Evolutionary conservation across 2,329 filamentous ascomycete genomes (phyloP).

Genomic region (Trichoderma sp.): DNA sequence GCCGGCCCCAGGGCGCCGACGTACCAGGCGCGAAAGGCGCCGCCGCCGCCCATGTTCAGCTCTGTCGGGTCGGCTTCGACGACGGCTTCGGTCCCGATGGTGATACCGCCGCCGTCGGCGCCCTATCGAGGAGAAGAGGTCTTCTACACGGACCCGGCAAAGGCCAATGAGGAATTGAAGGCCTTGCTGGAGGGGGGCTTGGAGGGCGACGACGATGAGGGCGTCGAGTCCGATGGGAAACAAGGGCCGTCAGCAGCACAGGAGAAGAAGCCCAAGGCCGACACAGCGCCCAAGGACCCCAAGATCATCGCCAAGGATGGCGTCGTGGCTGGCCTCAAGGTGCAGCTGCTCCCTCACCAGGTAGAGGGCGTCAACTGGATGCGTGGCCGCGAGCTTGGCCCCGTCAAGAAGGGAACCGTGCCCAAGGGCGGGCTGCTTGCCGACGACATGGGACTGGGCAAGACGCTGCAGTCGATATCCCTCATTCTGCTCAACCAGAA

Average conservation of each 20-base stretch:
- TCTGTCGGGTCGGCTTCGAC: constrained; percentile 38
- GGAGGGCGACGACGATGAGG: constrained; percentile 68
- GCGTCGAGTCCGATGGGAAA: constrained; percentile 35
- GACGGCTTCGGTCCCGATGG: constrained; percentile 23
- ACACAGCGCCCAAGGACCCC: constrained; percentile 32
- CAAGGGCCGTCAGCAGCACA: constrained; percentile 19
- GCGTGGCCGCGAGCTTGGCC: constrained; percentile 85
- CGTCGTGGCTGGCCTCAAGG: constrained; percentile 74
- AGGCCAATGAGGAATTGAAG: constrained; percentile 77
- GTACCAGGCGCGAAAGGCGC: constrained; percentile 51
- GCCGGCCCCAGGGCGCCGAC: constrained; percentile 52
- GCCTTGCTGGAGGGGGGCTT: constrained; percentile 79
- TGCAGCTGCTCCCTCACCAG: constrained; percentile 90
- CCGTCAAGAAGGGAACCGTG: constrained; percentile 75
- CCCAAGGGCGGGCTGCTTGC: constrained; percentile 94
- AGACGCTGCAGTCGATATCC: constrained; percentile 91
- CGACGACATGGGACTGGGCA: constrained; percentile 96
- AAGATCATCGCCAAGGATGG: constrained; percentile 50
- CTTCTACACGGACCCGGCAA: constrained; percentile 69
- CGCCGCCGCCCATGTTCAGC: constrained; percentile 53
- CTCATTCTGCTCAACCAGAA: constrained; percentile 83
- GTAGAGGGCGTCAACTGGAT: constrained; percentile 95
- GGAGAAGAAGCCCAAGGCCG: constrained; percentile 32
- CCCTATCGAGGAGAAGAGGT: constrained; percentile 46
- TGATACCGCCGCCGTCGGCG: constrained; percentile 26